Conservation (phyloP, 1,139 yeast species). For the Zhuliangozyma parablackwelliae region DNA sequence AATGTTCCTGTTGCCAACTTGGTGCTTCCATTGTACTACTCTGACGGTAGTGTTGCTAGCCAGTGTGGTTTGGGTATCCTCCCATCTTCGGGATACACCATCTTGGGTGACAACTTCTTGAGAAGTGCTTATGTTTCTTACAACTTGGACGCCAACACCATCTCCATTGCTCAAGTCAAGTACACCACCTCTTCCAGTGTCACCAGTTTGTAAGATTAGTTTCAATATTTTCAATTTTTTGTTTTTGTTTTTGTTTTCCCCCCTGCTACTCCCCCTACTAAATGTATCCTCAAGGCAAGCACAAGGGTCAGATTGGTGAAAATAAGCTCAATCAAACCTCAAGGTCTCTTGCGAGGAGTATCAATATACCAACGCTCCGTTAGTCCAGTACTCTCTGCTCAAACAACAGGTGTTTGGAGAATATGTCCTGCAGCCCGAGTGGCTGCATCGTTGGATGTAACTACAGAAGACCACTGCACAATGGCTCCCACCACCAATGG, state of each 20-base stretch:
- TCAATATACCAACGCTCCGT: constrained; percentile 58
- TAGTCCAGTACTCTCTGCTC: constrained; percentile 40
- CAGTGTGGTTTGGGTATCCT: constrained; percentile 9
- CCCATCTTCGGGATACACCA: background rate
- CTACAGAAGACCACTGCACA: too few species aligned
- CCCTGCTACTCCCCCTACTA: too few species aligned
- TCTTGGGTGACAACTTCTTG: constrained; percentile 29
- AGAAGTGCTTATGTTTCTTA: constrained; percentile 26
- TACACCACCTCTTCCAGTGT: constrained; percentile 11
- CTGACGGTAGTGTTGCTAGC: constrained; percentile 4
- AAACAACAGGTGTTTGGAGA: constrained; percentile 13
- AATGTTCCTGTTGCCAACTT: constrained; percentile 24
- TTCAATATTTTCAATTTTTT: too few species aligned
- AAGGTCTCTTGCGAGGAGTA: too few species aligned
- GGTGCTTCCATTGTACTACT: constrained; percentile 5
- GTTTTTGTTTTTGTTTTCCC: too few species aligned
- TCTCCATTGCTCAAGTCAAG: constrained; percentile 25
- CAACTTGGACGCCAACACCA: constrained; percentile 22
- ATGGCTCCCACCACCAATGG: too few species aligned
- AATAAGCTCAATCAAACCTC: too few species aligned
- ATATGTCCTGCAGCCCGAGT: constrained; percentile 54
- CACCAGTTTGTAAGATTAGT: too few species aligned
- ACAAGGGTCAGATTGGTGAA: too few species aligned
- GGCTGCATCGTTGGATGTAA: constrained; percentile 53
- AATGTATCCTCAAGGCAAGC: too few species aligned